Conservation (phyloP, 2,329 filamentous ascomycete genomes). For the Samsoniella hepiali region DNA sequence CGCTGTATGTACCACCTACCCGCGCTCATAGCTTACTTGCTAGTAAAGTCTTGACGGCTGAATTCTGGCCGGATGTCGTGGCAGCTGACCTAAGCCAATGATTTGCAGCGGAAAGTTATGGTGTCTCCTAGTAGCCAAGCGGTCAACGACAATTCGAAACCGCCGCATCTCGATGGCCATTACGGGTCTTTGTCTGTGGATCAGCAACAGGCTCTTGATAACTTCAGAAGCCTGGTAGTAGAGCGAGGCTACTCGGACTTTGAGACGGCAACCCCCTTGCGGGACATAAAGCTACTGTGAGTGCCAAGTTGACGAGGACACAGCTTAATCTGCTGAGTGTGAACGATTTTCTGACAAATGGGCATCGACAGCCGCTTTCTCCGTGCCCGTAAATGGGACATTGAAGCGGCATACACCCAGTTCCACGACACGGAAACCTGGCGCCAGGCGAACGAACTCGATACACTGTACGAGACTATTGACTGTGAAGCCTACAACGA, state of each 20-base stretch:
- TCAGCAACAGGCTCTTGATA: constrained; percentile 63
- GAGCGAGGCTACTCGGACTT: constrained; percentile 56
- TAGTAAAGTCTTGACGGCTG: too few species aligned
- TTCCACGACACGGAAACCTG: constrained; percentile 88
- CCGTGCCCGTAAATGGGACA: constrained; percentile 76
- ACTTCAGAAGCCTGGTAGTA: constrained; percentile 68
- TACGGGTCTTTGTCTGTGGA: constrained; percentile 60
- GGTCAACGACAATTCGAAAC: not conserved
- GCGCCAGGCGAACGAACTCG: constrained; percentile 74
- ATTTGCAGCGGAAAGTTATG: not conserved
- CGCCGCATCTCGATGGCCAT: not conserved
- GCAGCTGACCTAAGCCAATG: too few species aligned
- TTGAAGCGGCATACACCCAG: constrained; percentile 74
- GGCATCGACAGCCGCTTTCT: constrained; percentile 65
- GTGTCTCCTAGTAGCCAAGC: not conserved
- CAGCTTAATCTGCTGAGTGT: not conserved
- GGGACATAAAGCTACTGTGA: not conserved
- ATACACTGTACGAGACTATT: constrained; percentile 80
- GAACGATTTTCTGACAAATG: not conserved
- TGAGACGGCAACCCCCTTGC: not conserved
- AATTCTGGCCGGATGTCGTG: too few species aligned
- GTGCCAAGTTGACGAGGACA: not conserved
- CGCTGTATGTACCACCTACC: too few species aligned
- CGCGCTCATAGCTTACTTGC: too few species aligned
- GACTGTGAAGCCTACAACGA: constrained; percentile 81